Evolutionary conservation across 192 early-diverging fungal genomes (phyloP).

Genomic region (Podila minutissima): DNA sequence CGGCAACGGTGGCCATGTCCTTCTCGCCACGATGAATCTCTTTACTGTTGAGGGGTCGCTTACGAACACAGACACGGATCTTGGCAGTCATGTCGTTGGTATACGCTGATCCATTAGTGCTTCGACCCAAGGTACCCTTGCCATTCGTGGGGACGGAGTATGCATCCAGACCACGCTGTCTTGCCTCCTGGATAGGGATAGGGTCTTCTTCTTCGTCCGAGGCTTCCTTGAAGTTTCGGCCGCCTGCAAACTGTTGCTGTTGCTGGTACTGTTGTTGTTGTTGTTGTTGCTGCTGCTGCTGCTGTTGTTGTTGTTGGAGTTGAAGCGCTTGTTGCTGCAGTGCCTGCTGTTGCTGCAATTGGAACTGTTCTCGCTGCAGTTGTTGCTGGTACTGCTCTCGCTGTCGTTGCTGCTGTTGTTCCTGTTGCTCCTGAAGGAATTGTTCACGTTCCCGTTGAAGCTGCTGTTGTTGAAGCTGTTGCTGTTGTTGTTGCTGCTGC

Average conservation of each 20-base stretch:
- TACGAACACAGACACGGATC: conserved; percentile 97
- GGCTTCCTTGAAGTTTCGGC: conserved; percentile 43
- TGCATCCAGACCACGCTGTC: conserved; percentile 66
- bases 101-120: conserved; percentile 8
- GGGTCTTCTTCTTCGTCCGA: conserved; percentile 54
- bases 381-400: conserved; percentile 32
- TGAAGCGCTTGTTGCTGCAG: conserved; percentile 2
- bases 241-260: conserved; percentile 24
- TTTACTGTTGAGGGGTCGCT: conserved; percentile 91
- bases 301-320: conserved; percentile 12
- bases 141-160: conserved; percentile 73
- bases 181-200: conserved; percentile 43
- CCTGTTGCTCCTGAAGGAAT: conserved; percentile 17
- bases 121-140: conserved; percentile 34
- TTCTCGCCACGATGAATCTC: conserved; percentile 84
- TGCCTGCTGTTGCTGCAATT: conserved; percentile 22
- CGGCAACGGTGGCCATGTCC: conserved; percentile 79
- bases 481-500: conserved; percentile 18
- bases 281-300: conserved; percentile 25
- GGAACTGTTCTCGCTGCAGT: conserved; percentile 14
- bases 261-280: conserved; percentile 35
- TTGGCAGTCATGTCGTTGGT: conserved; percentile 75
- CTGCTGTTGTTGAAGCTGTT: conserved; percentile 20
- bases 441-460: conserved; percentile 15
- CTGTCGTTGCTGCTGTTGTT: conserved; percentile 26